Evolutionary conservation across 2,329 filamentous ascomycete genomes (phyloP), one percentile per base, ranked within the genome.

Genomic region (Phialophora macrospora): DNA sequence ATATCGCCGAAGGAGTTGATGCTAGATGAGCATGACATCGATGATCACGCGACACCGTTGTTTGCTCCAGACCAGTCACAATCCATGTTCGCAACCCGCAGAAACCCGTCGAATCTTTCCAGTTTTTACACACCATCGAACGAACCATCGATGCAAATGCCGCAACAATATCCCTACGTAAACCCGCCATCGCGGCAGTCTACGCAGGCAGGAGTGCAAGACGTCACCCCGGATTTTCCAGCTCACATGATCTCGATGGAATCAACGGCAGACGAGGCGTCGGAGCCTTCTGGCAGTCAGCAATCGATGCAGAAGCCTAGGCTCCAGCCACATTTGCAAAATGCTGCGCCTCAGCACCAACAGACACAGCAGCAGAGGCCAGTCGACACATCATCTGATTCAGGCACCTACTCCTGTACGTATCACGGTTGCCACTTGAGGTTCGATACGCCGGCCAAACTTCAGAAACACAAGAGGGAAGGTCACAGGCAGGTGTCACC

Each of bases 401-500:
- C 88, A 22, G 94, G 94, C 12, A 97, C 93, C 0, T 99, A 97
- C 79, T 96, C 93, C 0, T 99, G 95, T 78, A 97, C 93, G 0
- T 97, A 97, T 73, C 93, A 96, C 74, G 92, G 93, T 11, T 98
- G 95, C 75, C 89, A 88, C 0, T 83, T 90, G 71, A 90, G 95
- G 60, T 99, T 99, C 74, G 92, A 96, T 72, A 92, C 92, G 1
- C 92, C 93, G 4, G 84, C 88, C 8, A 88, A 93, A 71, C 84
- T 99, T 3, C 93, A 98, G 77, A 95, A 95, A 80, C 95, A 99
- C 81, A 97, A 97, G 82, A 88, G 93, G 26, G 95, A 99, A 75
- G 91, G 89, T 4, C 95, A 99, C 76, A 87, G 94, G 56, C 90
- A 92, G 72, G 87, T 86, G n/a, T 88, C 78, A 83, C 73, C 84